Conservation (phyloP, 2,329 filamentous ascomycete species). For the Cylindrodendrum hubeiense region DNA sequence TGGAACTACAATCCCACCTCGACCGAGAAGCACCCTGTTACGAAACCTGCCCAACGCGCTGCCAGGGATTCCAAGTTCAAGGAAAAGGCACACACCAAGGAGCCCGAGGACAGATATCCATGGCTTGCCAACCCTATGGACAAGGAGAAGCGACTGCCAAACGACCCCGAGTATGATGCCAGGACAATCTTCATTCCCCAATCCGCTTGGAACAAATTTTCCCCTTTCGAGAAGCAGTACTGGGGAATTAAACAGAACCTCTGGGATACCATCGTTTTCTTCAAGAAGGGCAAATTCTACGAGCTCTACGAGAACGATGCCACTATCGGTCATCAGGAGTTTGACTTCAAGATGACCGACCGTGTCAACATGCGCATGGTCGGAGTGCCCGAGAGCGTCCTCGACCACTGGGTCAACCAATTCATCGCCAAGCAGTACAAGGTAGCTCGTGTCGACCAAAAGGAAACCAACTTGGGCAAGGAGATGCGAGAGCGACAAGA, state of each 20-base stretch:
- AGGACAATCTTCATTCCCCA: slow-evolving; percentile 92
- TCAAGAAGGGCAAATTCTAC: slow-evolving; percentile 99
- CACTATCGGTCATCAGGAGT: slow-evolving; percentile 94
- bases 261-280: slow-evolving; percentile 98
- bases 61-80: slow-evolving; percentile 55
- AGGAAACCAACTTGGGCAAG: slow-evolving; percentile 94
- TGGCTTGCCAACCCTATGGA: slow-evolving; percentile 92
- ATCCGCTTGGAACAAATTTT: slow-evolving; percentile 83
- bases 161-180: slow-evolving; percentile 90
- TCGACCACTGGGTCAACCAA: slow-evolving; percentile 98
- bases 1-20: slow-evolving; percentile 77
- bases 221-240: slow-evolving; percentile 96
- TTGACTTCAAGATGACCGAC: slow-evolving; percentile 97
- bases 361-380: slow-evolving; percentile 99
- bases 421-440: slow-evolving; percentile 99
- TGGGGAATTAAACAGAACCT: slow-evolving; percentile 99
- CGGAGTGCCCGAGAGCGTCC: slow-evolving; percentile 92
- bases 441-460: slow-evolving; percentile 95
- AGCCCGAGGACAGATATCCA: slow-evolving; percentile 87
- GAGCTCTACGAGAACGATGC: slow-evolving; percentile 98
- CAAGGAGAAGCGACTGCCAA: slow-evolving; percentile 82
- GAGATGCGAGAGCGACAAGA: slow-evolving; percentile 96
- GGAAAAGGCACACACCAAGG: slow-evolving; percentile 81
- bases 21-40: slow-evolving; percentile 51
- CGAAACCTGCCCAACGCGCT: slow-evolving; percentile 47